Evolutionary conservation across 2,329 filamentous ascomycete genomes (phyloP).

Genomic region (Aspergillus phoenicis): DNA sequence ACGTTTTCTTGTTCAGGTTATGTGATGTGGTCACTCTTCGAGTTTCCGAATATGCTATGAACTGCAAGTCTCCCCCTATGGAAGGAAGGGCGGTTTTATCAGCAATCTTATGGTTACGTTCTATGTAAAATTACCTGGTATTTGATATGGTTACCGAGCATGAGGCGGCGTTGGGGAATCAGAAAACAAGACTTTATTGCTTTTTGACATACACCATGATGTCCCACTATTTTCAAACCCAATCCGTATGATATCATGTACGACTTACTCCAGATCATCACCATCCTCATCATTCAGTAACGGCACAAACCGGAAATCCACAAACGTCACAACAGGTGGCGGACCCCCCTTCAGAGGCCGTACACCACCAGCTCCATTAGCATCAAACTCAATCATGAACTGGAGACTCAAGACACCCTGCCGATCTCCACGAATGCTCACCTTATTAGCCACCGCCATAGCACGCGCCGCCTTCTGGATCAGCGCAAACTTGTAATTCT

Average conservation of each 20-base stretch:
- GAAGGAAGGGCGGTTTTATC: background rate
- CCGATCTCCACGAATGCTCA: conserved; percentile 82
- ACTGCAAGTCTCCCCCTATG: background rate
- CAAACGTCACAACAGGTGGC: conserved; percentile 45
- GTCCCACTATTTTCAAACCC: background rate
- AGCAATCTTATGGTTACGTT: background rate
- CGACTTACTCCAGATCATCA: background rate
- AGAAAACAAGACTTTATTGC: background rate
- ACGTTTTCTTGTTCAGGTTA: background rate
- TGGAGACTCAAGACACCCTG: conserved; percentile 92
- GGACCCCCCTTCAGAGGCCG: conserved; percentile 23
- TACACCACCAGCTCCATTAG: conserved; percentile 43
- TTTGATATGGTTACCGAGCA: background rate
- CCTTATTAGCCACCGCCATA: conserved; percentile 92
- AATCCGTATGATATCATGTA: background rate
- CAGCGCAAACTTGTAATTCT: conserved; percentile 84
- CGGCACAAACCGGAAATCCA: conserved; percentile 52
- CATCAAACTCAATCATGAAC: conserved; percentile 90
- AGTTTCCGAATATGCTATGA: background rate
- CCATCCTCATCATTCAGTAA: conserved; percentile 45
- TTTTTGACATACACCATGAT: background rate
- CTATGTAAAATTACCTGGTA: background rate
- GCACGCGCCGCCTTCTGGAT: conserved; percentile 83
- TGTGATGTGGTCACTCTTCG: background rate
- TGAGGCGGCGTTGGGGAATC: background rate